Evolutionary conservation across 2,329 filamentous ascomycete genomes (phyloP), one percentile per base, ranked within the genome.

Genomic region (Verticillium longisporum): DNA sequence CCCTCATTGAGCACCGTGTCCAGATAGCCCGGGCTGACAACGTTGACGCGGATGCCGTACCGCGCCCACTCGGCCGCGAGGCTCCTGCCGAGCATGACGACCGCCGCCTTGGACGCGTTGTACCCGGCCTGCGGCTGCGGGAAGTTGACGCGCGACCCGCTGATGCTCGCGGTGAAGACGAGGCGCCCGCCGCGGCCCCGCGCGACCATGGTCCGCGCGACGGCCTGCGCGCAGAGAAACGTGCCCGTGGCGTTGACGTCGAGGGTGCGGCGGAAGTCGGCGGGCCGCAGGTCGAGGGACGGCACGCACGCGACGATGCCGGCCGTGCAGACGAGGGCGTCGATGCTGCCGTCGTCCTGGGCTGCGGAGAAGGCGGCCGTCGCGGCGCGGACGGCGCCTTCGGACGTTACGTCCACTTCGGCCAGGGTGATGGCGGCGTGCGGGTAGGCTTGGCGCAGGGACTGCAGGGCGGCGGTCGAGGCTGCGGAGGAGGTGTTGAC

Each of bases 1-100:
- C 87, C 87, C 62, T 86, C 86, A 68, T 91, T 92, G 56, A 92
- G 73, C 13, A 90, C 83, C 0, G 88, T 91, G 67, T 91, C 88
- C 85, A 92, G 91, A 67, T 92, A 92, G 0, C 89, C 89, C 0
- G 90, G 90, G 45, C 81, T 86, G 55, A 93, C 79, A n/a, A 79
- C 84, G 66, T 93, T 92, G 5, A 89, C 86, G 2, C 87, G 75
- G 63, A 93, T 90, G 0, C 90, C 89, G 69, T 88, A 81, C 1
- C 77, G 74, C 1, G 86, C 87, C 89, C 89, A 92, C 72, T 93
- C 90, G 0, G 86, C 88, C 0, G 89, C 89, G 15, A 92, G 73
- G 38, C 80, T 86, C 64, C 81, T 84, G 57, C 84, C 86, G 66
- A 92, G 71, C 58, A 84, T 82, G 34, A 89, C 66, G 1, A 92